phyloP scores from a whole-genome alignment of 768 basidiomycete genomes.

The Pseudohyphozyma bogoriensis region DNA sequence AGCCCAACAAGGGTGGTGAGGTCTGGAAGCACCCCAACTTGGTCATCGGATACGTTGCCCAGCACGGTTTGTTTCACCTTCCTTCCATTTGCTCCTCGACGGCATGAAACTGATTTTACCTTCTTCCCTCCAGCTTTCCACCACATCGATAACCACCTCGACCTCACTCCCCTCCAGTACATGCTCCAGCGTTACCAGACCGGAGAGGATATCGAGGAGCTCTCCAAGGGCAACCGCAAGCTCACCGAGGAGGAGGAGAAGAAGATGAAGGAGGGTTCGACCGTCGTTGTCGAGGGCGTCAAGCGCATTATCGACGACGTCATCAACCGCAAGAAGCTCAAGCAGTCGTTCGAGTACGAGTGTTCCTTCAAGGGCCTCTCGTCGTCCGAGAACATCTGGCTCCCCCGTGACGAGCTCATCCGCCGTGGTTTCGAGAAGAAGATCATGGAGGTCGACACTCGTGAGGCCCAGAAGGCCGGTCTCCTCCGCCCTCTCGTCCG shows the following conservation, averaged over 20 bases:
- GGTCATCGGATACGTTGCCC: slow-evolving; percentile 93
- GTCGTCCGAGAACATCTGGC: slow-evolving; percentile 90
- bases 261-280: slow-evolving; percentile 69
- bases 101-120: background rate
- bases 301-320: slow-evolving; percentile 75
- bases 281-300: slow-evolving; percentile 82
- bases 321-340: slow-evolving; percentile 74
- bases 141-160: slow-evolving; percentile 69
- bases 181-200: slow-evolving; percentile 99
- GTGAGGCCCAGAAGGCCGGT: slow-evolving; percentile 92
- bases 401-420: slow-evolving; percentile 76
- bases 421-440: slow-evolving; percentile 84
- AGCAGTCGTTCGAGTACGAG: slow-evolving; percentile 81
- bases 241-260: slow-evolving; percentile 74
- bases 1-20: slow-evolving; percentile 80
- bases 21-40: slow-evolving; percentile 91
- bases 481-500: slow-evolving; percentile 90
- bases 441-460: slow-evolving; percentile 69
- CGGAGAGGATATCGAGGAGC: slow-evolving; percentile 87
- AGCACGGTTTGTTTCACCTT: slow-evolving; percentile 66
- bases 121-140: slow-evolving; percentile 16
- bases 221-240: slow-evolving; percentile 80
- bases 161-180: slow-evolving; percentile 92
- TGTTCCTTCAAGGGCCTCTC: slow-evolving; percentile 48
- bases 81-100: slow-evolving; percentile 34